phyloP scores from a whole-genome alignment of 805 yeast genomes.

The Zygoascus biomembranicola region DNA sequence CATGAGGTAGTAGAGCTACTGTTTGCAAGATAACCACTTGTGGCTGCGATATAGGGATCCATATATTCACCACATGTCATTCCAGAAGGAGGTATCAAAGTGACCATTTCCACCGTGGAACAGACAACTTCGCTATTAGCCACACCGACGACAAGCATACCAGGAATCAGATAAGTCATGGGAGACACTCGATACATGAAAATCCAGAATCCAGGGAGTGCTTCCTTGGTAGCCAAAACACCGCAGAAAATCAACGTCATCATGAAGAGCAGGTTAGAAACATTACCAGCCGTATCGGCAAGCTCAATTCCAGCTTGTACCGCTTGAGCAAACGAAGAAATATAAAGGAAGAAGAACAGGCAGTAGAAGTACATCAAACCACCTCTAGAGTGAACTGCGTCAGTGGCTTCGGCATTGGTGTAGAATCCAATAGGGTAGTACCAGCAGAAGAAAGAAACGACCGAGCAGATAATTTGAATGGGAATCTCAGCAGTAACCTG shows the following conservation, averaged over 20 bases:
- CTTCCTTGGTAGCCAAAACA: conserved; percentile 50
- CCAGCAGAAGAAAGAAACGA: conserved; percentile 48
- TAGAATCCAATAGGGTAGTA: conserved; percentile 70
- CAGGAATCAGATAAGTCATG: conserved; percentile 54
- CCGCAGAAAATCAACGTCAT: conserved; percentile 70
- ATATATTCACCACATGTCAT: conserved; percentile 56
- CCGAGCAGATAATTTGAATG: conserved; percentile 53
- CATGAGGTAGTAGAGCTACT: conserved; percentile 45
- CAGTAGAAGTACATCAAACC: conserved; percentile 31
- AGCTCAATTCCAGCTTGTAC: conserved; percentile 49
- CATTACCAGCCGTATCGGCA: conserved; percentile 56
- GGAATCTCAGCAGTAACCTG: conserved; percentile 63
- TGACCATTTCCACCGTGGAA: conserved; percentile 38
- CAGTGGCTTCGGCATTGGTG: conserved; percentile 46
- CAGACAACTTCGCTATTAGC: conserved; percentile 36
- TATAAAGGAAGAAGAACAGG: conserved; percentile 39
- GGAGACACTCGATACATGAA: conserved; percentile 74
- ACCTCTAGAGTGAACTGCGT: conserved; percentile 36
- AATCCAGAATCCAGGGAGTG: conserved; percentile 65
- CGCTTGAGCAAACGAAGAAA: conserved; percentile 28
- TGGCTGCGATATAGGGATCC: conserved; percentile 32
- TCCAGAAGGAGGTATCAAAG: conserved; percentile 47
- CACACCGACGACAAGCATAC: conserved; percentile 16
- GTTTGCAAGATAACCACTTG: conserved; percentile 51
- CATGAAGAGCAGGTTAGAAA: conserved; percentile 49